Base-by-base conservation (phyloP, 2,329 filamentous ascomycete genomes). In the Botryosphaeria dothidea region DNA sequence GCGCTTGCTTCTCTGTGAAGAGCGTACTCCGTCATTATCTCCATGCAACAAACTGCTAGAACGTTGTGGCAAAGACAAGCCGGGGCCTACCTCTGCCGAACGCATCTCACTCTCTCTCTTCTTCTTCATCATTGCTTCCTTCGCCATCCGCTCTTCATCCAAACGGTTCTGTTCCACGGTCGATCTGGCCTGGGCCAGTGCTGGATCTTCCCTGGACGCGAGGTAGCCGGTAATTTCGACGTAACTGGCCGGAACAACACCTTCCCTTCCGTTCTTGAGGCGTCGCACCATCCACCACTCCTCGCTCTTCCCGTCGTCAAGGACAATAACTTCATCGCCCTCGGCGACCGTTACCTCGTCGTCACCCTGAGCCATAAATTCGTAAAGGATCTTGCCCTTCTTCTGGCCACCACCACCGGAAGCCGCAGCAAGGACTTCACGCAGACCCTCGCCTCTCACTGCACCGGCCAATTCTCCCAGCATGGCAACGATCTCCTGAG, bases 251-350 rank as follows among this genome's bases (percentile, higher is more conserved):
- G 95, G 95, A 8, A 99, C 93, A 27, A 99, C 95, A 43, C 95
- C 95, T 80, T 97, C 92, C 74, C 93, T 95, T 70, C 92, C 92
- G 75, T 93, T 98, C 81, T 93, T 96, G 68, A 97, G 74, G 38
- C 93, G 88, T 66, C 91, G 88, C 38, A 99, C 92, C 82, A 95
- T 93, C 94, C 95, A 98, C 95, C 95, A 99, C 75, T 99, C 95
- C 66, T 97, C 93, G 68, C 93, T 97, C 79, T 93, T 95, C 36
- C 84, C 87, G 73, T 97, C 93, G 74, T 99, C 94, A 64, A 98
- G 77, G 62, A 99, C 83, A 48, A 96, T 82, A 45, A 99, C 94
- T 73, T 99, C 94, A 74, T 99, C 95, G 45, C 91, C 95, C 23
- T 90, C 86, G 27, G 87, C 89, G 52, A 99, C 95, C 0, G 92